Percentiles rank a stretch among this genome's conserved stretches.
Evolutionary conservation across 768 basidiomycete genomes (phyloP).

Genomic region (Macrolepiota fuliginosa): DNA sequence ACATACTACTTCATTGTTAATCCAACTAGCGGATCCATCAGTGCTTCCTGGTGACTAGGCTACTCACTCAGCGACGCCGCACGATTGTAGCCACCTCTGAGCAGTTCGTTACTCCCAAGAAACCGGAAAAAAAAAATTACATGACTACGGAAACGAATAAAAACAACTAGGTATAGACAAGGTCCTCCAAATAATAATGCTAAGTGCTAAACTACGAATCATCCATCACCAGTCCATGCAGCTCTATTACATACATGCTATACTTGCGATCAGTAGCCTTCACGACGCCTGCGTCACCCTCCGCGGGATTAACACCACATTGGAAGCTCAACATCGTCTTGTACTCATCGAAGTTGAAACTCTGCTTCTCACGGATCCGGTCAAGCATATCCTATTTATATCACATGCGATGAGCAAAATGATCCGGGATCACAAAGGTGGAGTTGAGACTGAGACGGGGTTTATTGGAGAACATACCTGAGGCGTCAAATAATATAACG

Average conservation of each 20-base stretch:
- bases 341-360: constrained; percentile 90
- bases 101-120: not conserved
- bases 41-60: not conserved
- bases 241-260: constrained; percentile 85
- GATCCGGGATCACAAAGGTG: not conserved
- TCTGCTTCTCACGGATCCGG: constrained; percentile 54
- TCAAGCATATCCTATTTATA: constrained; percentile 70
- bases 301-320: constrained; percentile 74
- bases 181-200: not conserved
- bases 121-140: not conserved
- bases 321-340: constrained; percentile 87
- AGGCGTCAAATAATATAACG: constrained; percentile 71
- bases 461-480: constrained; percentile 53
- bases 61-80: not conserved
- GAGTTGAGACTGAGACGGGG: not conserved
- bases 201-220: constrained; percentile 21
- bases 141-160: not conserved
- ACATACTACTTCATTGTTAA: not conserved
- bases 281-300: constrained; percentile 45
- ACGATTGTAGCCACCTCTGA: not conserved
- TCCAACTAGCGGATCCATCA: not conserved
- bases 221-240: constrained; percentile 76
- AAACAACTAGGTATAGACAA: not conserved
- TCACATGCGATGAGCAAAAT: not conserved
- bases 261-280: constrained; percentile 70